phyloP scores from a whole-genome alignment of 768 basidiomycete genomes.

The Suillus sp. region DNA sequence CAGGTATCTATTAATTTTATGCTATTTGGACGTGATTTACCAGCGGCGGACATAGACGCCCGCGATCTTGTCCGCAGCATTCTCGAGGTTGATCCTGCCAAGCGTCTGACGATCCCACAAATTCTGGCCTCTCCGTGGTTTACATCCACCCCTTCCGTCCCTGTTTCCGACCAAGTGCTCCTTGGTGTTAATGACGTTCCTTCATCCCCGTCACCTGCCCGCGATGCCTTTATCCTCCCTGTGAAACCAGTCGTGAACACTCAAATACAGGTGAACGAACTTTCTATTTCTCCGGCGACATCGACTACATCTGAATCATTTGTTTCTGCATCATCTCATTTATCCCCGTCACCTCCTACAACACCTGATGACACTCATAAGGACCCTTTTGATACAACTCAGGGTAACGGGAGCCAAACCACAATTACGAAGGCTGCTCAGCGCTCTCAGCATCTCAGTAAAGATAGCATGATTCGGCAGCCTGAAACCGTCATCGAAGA shows the following conservation, averaged over 20 bases:
- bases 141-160: constrained; percentile 33
- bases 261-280: constrained; percentile 27
- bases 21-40: constrained; percentile 12
- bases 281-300: constrained; percentile 49
- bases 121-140: constrained; percentile 92
- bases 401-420: constrained; percentile 52
- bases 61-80: constrained; percentile 80
- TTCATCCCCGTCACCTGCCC: constrained; percentile 35
- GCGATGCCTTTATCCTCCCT: constrained; percentile 32
- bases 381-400: constrained; percentile 46
- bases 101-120: constrained; percentile 79
- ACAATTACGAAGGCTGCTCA: constrained; percentile 54
- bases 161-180: constrained; percentile 7
- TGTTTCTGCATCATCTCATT: constrained; percentile 56
- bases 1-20: constrained; percentile 50
- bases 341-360: constrained; percentile 50
- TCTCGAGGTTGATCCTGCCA: constrained; percentile 72
- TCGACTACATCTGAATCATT: constrained; percentile 43
- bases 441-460: constrained; percentile 31
- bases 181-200: constrained; percentile 28
- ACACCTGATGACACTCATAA: constrained; percentile 52
- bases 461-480: constrained; percentile 38
- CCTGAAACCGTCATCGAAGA: constrained; percentile 60
- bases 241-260: constrained; percentile 21
- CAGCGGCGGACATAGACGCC: constrained; percentile 56